phyloP scores from a whole-genome alignment of 228 moss, liverwort and hornwort species.

The Sphagnum magellanicum region DNA sequence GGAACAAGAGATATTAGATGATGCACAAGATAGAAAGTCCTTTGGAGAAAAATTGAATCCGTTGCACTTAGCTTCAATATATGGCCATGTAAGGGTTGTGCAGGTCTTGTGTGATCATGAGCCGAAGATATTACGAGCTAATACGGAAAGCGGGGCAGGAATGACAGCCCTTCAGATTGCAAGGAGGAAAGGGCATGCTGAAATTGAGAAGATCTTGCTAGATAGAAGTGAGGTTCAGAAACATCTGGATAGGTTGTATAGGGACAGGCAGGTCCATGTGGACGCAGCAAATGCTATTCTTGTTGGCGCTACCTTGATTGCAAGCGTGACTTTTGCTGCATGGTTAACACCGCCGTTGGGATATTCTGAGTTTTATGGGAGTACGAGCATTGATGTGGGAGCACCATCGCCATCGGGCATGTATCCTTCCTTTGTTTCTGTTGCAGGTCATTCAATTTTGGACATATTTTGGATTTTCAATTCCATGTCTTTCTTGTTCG shows the following conservation, averaged over 20 bases:
- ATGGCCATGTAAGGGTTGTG: too few species aligned
- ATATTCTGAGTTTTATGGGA: neutral
- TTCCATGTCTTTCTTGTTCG: constrained; percentile 8
- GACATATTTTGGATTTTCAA: constrained; percentile 9
- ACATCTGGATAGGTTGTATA: constrained; percentile 2
- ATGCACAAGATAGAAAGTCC: too few species aligned
- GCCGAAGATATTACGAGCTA: too few species aligned
- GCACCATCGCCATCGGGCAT: neutral
- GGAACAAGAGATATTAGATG: neutral
- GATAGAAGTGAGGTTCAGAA: too few species aligned
- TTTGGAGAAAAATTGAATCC: too few species aligned
- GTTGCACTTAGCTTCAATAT: too few species aligned
- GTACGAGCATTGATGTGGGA: neutral
- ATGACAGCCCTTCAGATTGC: neutral
- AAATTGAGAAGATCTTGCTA: too few species aligned
- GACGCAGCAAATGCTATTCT: constrained; percentile 12
- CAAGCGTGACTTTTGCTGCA: constrained; percentile 4
- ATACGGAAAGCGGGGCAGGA: neutral
- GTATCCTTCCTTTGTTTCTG: neutral
- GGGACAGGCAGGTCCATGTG: constrained; percentile 6
- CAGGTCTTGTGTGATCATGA: too few species aligned
- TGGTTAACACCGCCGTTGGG: constrained; percentile 2
- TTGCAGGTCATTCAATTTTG: neutral
- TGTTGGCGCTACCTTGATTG: constrained; percentile 8
- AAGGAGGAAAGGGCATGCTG: neutral